Conservation (phyloP, 495 filamentous ascomycete species). For the Penicillium turbatum region DNA sequence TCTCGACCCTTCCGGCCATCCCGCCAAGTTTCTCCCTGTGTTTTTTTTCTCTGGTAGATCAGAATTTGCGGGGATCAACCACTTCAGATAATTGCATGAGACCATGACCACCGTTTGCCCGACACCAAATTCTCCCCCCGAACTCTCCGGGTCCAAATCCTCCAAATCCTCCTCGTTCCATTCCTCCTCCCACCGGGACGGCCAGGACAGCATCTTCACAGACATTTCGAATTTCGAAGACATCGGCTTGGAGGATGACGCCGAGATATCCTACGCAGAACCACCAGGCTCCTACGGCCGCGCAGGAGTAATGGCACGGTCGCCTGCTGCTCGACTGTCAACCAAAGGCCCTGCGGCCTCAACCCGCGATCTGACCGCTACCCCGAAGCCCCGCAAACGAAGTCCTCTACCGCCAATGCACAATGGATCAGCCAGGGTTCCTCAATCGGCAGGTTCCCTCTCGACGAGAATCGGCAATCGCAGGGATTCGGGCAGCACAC, state of each 20-base stretch:
- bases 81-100: slow-evolving; percentile 32
- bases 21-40: slow-evolving; percentile 14
- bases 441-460: slow-evolving; percentile 23
- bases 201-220: slow-evolving; percentile 58
- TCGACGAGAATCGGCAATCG: slow-evolving; percentile 20
- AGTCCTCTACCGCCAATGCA: slow-evolving; percentile 32
- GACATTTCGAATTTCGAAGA: slow-evolving; percentile 88
- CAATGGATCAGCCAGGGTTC: slow-evolving; percentile 23
- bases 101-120: slow-evolving; percentile 57
- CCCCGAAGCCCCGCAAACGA: slow-evolving; percentile 45
- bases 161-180: slow-evolving; percentile 88
- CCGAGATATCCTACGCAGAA: slow-evolving; percentile 28
- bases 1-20: slow-evolving; percentile 19
- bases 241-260: slow-evolving; percentile 77
- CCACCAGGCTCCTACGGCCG: slow-evolving; percentile 30
- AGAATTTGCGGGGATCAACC: slow-evolving; percentile 10
- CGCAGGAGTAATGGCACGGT: slow-evolving; percentile 25
- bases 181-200: slow-evolving; percentile 66
- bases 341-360: slow-evolving; percentile 33
- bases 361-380: slow-evolving; percentile 39
- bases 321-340: slow-evolving; percentile 32
- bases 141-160: slow-evolving; percentile 78
- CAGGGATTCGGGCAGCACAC: slow-evolving; percentile 21
- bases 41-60: slow-evolving; percentile 2
- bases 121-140: slow-evolving; percentile 74